Evolutionary conservation across 257 asterid genomes (phyloP).

Genomic region (Thymus quinquecostatus): DNA sequence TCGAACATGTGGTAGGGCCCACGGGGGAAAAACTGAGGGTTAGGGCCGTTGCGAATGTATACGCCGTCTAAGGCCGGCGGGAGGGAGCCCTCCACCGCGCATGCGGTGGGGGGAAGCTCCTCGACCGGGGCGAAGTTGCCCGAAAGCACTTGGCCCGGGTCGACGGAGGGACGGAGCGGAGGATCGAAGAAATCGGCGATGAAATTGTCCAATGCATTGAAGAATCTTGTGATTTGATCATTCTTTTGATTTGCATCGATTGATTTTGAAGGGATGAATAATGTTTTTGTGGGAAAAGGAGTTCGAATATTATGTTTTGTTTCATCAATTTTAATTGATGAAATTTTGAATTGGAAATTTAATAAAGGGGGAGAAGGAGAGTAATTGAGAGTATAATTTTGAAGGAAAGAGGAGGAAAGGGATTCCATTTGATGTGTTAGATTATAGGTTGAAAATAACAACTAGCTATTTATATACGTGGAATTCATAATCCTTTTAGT

Average conservation of each 20-base stretch:
- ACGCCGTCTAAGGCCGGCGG: conserved; percentile 59
- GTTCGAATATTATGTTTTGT: background rate
- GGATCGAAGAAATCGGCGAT: conserved; percentile 42
- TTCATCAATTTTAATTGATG: conserved; percentile 41
- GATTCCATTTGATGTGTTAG: conserved; percentile 40
- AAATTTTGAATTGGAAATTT: conserved; percentile 24
- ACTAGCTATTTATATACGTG: too few relatives aligned
- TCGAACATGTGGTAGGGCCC: conserved; percentile 71
- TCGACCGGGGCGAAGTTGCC: conserved; percentile 53
- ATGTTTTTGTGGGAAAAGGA: background rate
- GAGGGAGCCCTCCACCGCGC: conserved; percentile 57
- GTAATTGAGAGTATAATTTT: conserved; percentile 13
- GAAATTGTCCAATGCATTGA: conserved; percentile 43
- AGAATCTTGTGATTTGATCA: conserved; percentile 17
- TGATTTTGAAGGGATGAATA: background rate
- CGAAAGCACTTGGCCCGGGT: conserved; percentile 50
- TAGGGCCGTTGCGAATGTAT: conserved; percentile 72
- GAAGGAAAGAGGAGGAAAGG: conserved; percentile 56
- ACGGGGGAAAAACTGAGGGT: conserved; percentile 63
- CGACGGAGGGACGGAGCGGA: conserved; percentile 47
- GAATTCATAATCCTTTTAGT: too few relatives aligned
- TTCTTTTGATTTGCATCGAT: background rate
- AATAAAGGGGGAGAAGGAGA: conserved; percentile 7
- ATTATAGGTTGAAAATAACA: too few relatives aligned
- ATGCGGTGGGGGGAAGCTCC: conserved; percentile 64